Conservation (phyloP, 371 early-diverging fungal species). For the Zychaea mexicana region DNA sequence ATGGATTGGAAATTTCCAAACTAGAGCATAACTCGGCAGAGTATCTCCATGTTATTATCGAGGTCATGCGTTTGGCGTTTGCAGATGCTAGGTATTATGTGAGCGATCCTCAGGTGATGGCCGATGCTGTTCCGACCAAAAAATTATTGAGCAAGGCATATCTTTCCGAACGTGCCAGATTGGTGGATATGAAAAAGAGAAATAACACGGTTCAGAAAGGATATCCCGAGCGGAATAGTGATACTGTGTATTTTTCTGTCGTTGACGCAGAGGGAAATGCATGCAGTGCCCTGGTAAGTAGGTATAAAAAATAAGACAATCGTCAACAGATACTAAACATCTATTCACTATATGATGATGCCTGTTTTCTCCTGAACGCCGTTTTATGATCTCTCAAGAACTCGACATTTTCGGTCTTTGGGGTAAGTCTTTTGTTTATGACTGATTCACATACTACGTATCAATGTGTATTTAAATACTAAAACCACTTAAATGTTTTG, state of each 20-base stretch:
- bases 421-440: too few relatives aligned
- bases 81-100: slow-evolving; percentile 72
- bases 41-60: slow-evolving; percentile 71
- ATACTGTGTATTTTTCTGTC: slow-evolving; percentile 80
- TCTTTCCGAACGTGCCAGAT: slow-evolving; percentile 55
- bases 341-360: too few relatives aligned
- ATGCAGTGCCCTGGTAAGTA: slow-evolving; percentile 75
- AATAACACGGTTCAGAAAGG: slow-evolving; percentile 54
- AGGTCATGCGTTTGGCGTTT: slow-evolving; percentile 75
- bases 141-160: slow-evolving; percentile 63
- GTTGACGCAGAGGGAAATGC: slow-evolving; percentile 84
- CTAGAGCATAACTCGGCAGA: slow-evolving; percentile 60
- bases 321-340: too few relatives aligned
- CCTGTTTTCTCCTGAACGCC: too few relatives aligned
- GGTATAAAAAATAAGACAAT: too few relatives aligned
- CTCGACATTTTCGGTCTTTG: too few relatives aligned
- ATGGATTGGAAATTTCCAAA: slow-evolving; percentile 36
- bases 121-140: slow-evolving; percentile 44
- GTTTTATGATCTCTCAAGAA: too few relatives aligned
- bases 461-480: too few relatives aligned
- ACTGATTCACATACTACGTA: too few relatives aligned
- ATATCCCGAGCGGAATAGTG: slow-evolving; percentile 58
- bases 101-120: slow-evolving; percentile 71
- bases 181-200: slow-evolving; percentile 54
- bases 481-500: too few relatives aligned